Percentiles rank a stretch among this genome's conserved stretches.
Evolutionary conservation across 352 stramenopile species (phyloP).

Genomic region (Phytophthora rubi): DNA sequence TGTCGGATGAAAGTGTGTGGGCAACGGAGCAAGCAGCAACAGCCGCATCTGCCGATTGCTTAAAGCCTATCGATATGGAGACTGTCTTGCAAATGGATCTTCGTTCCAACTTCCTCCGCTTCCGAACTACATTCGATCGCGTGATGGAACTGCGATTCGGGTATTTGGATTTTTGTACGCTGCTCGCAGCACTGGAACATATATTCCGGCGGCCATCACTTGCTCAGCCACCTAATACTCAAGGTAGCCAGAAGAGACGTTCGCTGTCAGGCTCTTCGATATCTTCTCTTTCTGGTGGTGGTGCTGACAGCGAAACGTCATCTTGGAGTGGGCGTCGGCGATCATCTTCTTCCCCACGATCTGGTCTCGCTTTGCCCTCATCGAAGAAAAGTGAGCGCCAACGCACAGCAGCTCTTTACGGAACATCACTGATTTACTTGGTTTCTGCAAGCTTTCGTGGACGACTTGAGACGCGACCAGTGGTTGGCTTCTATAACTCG

Average conservation of each 20-base stretch:
- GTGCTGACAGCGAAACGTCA: conserved; percentile 38
- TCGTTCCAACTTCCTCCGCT: conserved; percentile 59
- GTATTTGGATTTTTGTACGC: conserved; percentile 83
- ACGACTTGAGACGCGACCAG: conserved; percentile 72
- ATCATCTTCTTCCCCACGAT: conserved; percentile 33
- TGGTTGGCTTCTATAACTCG: conserved; percentile 82
- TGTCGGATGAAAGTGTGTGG: conserved; percentile 83
- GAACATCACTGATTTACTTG: conserved; percentile 71
- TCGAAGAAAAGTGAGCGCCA: conserved; percentile 38
- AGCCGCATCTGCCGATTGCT: conserved; percentile 63
- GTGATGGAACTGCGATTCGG: conserved; percentile 85
- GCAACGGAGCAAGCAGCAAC: conserved; percentile 47
- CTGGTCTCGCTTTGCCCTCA: conserved; percentile 19
- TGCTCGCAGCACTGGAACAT: conserved; percentile 64
- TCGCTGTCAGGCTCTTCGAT: conserved; percentile 63
- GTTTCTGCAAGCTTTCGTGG: conserved; percentile 78
- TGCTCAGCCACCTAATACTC: conserved; percentile 7
- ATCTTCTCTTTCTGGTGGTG: conserved; percentile 53
- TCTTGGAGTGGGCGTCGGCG: conserved; percentile 35
- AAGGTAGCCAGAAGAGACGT: conserved; percentile 32
- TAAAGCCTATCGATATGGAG: conserved; percentile 81
- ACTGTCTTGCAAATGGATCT: conserved; percentile 77
- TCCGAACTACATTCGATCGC: conserved; percentile 76
- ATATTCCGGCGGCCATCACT: conserved; percentile 50
- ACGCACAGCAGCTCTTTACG: conserved; percentile 61